Conservation (phyloP, 169 alveolate species). For the Plasmodium cynomolgi region DNA sequence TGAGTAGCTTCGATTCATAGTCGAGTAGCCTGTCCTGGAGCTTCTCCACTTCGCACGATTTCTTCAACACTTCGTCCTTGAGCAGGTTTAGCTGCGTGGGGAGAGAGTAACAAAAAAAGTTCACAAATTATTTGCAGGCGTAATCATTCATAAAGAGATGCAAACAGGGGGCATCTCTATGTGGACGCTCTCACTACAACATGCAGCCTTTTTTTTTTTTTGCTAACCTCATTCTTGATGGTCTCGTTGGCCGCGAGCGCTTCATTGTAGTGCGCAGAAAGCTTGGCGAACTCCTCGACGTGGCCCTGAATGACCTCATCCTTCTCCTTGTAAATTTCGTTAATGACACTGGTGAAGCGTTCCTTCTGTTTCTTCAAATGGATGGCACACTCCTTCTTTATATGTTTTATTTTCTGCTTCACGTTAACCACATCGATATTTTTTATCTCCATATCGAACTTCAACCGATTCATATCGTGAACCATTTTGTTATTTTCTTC, state of each 20-base stretch:
- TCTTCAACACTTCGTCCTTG: constrained; percentile 51
- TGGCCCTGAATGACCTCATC: constrained; percentile 57
- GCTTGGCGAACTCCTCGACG: constrained; percentile 27
- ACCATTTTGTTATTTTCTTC: constrained; percentile 61
- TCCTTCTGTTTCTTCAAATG: constrained; percentile 64
- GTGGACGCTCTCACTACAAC: not conserved
- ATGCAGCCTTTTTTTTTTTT: not conserved
- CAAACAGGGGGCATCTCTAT: not conserved
- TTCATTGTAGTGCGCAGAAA: constrained; percentile 23
- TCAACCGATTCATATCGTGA: constrained; percentile 41
- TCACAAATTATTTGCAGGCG: not conserved
- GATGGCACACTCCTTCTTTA: constrained; percentile 53
- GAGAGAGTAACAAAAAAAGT: not conserved
- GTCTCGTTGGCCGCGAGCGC: constrained; percentile 17
- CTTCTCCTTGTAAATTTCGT: constrained; percentile 52
- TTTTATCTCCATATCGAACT: constrained; percentile 59
- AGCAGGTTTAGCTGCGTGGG: constrained; percentile 8
- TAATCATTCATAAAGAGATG: not conserved
- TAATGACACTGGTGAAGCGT: constrained; percentile 19
- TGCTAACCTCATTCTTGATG: constrained; percentile 50
- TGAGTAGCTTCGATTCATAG: constrained; percentile 52
- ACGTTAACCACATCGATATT: constrained; percentile 38
- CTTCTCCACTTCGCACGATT: constrained; percentile 41
- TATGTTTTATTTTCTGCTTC: constrained; percentile 31
- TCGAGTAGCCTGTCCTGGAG: constrained; percentile 53